phyloP scores from a whole-genome alignment of 208 protist species.

The Wallacemonas sp. region DNA sequence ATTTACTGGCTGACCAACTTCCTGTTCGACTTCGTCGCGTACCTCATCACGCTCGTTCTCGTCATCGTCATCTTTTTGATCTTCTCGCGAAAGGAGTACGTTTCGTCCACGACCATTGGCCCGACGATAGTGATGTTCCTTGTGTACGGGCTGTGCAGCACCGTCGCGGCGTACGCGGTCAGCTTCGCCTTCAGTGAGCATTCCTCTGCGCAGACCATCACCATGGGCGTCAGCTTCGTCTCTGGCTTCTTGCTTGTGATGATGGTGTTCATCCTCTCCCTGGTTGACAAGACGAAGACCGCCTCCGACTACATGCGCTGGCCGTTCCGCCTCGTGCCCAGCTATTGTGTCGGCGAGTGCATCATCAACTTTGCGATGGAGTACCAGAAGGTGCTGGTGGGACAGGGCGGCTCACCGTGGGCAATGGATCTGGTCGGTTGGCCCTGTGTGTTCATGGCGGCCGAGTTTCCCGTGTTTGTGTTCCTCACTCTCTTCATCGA shows the following conservation, averaged over 20 bases:
- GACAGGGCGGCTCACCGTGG: constrained; percentile 6
- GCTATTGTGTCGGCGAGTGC: constrained; percentile 52
- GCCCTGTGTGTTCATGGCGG: constrained; percentile 29
- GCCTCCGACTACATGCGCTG: constrained; percentile 25
- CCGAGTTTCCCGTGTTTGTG: constrained; percentile 30
- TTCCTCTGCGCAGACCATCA: constrained; percentile 35
- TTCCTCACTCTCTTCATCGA: constrained; percentile 39
- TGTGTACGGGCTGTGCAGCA: constrained; percentile 33
- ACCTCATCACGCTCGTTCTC: constrained; percentile 26
- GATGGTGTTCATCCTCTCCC: constrained; percentile 29
- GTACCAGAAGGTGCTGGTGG: constrained; percentile 13
- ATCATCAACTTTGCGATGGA: constrained; percentile 43
- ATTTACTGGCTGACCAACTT: constrained; percentile 51
- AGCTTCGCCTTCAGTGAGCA: constrained; percentile 37
- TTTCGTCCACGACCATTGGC: constrained; percentile 17
- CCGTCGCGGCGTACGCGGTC: constrained; percentile 23
- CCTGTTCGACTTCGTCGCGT: constrained; percentile 30
- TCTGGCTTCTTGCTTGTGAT: constrained; percentile 47
- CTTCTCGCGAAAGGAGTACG: constrained; percentile 40
- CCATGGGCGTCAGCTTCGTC: constrained; percentile 42
- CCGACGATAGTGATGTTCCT: constrained; percentile 35
- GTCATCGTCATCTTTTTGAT: constrained; percentile 32
- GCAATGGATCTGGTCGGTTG: constrained; percentile 25
- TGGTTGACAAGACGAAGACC: constrained; percentile 28
- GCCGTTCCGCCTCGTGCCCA: constrained; percentile 41